Evolutionary conservation across 306 rosid genomes (phyloP), one percentile per base, ranked within the genome.

Genomic region (Vigna nakashimae): DNA sequence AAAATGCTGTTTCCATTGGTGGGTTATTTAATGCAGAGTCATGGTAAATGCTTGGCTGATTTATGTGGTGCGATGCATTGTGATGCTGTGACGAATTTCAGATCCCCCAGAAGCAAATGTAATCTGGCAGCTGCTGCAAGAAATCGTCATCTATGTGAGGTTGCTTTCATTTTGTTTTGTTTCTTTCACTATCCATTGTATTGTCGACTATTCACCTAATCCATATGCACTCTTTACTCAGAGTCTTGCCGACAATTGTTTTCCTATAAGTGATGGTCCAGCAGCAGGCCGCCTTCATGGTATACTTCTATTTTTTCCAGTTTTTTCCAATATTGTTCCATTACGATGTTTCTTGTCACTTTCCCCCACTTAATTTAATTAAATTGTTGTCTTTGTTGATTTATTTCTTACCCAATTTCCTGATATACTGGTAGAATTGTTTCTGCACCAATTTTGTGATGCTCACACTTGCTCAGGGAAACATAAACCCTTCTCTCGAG

Each of bases 31-130:
- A 74, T 85, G 83, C 89, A 94, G 98, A 90, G 79, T 64, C 85
- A 89, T 67, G 83, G 87, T 55, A 92, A 88, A 75, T 94, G 98
- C 93, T 83, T 94, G 86, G 98, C 98, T 81, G 97, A 92, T 89
- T 80, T 94, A 73, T 94, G 98, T 9, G 97, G 98, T 72, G 93
- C 98, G 55, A 80, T 94, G 83, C 98, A 94, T 83, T 94, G 98
- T 82, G 95, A 92, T 82, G 79, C 70, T 34, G 79, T 79, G 75
- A 85, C 84, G 86, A 66, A 89, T 70, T 78, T 86, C 60, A 89
- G 88, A 82, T 86, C 86, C 58, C 73, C 84, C 75, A 89, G 90
- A 86, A 87, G 86, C 80, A 94, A 92, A 84, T 94, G 98, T 84
- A 90, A 89, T 78, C 93, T 93, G 4, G 93, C 88, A 38, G 91